These are phyloP conservation scores for Boechera divaricarpa DNA, from an alignment of 345 rosid genomes.

Conservation along the genomic window DNA sequence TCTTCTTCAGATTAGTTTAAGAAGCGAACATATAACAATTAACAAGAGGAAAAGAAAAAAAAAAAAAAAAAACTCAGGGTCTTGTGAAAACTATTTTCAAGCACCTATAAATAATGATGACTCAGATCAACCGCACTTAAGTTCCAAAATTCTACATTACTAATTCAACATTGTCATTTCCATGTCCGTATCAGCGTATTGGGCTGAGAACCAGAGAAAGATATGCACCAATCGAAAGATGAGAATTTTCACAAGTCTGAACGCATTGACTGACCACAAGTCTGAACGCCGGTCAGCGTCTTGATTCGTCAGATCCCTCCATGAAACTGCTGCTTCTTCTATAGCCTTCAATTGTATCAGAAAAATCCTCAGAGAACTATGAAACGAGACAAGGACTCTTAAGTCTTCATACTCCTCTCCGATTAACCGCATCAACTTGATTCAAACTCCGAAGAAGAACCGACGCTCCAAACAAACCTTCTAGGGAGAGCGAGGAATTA, in stretches of 20 bases:
- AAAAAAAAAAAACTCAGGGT: background rate
- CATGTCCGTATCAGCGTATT: background rate
- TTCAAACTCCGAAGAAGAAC: too few relatives aligned
- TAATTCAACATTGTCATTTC: background rate
- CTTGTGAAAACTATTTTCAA: slow-evolving; percentile 10
- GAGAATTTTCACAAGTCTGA: background rate
- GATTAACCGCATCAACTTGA: too few relatives aligned
- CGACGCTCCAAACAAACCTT: too few relatives aligned
- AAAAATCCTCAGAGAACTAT: too few relatives aligned
- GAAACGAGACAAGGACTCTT: too few relatives aligned
- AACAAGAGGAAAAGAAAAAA: background rate
- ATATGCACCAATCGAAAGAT: background rate
- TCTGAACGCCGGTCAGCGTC: too few relatives aligned
- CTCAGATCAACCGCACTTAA: background rate
- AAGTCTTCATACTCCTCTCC: too few relatives aligned
- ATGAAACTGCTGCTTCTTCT: too few relatives aligned
- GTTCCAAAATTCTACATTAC: slow-evolving; percentile 3
- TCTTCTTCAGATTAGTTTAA: background rate
- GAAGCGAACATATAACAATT: background rate
- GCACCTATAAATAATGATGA: background rate
- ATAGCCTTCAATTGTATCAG: too few relatives aligned
- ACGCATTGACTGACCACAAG: background rate
- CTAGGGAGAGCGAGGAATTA: too few relatives aligned
- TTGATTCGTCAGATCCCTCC: too few relatives aligned
- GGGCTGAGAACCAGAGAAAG: background rate